Conservation (phyloP, 805 yeast species). For the Kurtzmaniella fragi region DNA sequence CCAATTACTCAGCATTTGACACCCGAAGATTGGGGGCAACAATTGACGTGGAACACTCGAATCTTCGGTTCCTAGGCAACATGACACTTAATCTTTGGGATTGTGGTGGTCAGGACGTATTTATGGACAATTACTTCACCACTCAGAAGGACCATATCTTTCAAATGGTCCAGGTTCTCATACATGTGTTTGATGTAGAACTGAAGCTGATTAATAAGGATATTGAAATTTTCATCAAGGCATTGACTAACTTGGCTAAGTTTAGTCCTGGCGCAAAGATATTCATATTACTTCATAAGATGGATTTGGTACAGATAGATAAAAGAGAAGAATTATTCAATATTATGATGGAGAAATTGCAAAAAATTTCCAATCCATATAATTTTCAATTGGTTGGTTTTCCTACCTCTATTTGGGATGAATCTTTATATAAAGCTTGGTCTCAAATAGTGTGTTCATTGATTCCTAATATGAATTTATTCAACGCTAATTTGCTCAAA, state of each 20-base stretch:
- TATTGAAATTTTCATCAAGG: slow-evolving; percentile 83
- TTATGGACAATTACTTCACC: slow-evolving; percentile 89
- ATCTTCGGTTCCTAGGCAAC: slow-evolving; percentile 84
- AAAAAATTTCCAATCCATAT: slow-evolving; percentile 63
- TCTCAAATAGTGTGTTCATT: slow-evolving; percentile 90
- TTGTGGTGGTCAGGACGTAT: slow-evolving; percentile 97
- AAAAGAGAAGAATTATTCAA: slow-evolving; percentile 79
- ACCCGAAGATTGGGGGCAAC: slow-evolving; percentile 95
- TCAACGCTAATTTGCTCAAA: slow-evolving; percentile 69
- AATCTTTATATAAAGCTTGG: slow-evolving; percentile 94
- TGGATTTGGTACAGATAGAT: slow-evolving; percentile 89
- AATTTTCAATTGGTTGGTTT: slow-evolving; percentile 73
- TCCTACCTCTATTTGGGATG: slow-evolving; percentile 97
- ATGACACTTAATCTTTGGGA: slow-evolving; percentile 97
- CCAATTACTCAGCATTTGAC: slow-evolving; percentile 94
- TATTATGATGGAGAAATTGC: slow-evolving; percentile 78
- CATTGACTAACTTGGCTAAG: slow-evolving; percentile 73
- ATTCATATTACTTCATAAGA: slow-evolving; percentile 87
- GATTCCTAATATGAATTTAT: slow-evolving; percentile 82
- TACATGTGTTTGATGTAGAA: slow-evolving; percentile 95
- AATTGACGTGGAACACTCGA: slow-evolving; percentile 97
- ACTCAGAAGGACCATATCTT: slow-evolving; percentile 89
- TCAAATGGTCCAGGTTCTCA: slow-evolving; percentile 91
- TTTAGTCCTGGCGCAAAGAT: slow-evolving; percentile 89
- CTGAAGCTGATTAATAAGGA: slow-evolving; percentile 88